Evolutionary conservation across 345 rosid species (phyloP).

Genomic region (Gossypium bickii): DNA sequence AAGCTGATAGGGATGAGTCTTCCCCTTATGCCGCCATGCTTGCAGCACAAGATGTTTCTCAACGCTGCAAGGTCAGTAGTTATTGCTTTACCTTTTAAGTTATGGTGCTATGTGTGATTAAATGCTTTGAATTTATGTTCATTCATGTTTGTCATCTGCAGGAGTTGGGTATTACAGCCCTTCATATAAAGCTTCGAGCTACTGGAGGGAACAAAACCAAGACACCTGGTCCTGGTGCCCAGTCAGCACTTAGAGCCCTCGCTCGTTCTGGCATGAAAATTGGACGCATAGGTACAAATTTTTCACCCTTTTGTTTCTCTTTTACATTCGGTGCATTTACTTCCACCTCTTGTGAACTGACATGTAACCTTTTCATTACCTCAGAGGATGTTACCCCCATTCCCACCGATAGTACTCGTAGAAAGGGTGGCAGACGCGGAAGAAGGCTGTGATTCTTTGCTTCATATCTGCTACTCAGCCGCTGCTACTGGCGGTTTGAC

Average conservation of each 20-base stretch:
- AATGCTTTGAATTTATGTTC: not conserved
- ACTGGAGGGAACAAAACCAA: slow-evolving; percentile 75
- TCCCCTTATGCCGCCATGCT: slow-evolving; percentile 36
- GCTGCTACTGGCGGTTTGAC: not conserved
- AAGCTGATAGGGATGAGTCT: slow-evolving; percentile 6
- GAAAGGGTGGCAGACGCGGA: slow-evolving; percentile 69
- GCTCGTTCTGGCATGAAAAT: slow-evolving; percentile 96
- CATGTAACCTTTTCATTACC: slow-evolving; percentile 1
- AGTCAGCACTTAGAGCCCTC: slow-evolving; percentile 89
- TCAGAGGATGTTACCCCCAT: slow-evolving; percentile 94
- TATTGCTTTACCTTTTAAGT: not conserved
- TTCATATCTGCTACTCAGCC: slow-evolving; percentile 5
- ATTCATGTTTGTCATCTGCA: slow-evolving; percentile 14
- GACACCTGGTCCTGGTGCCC: slow-evolving; percentile 90
- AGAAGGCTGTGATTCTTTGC: slow-evolving; percentile 57
- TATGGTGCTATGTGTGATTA: not conserved
- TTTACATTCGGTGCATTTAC: not conserved
- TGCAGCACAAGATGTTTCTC: slow-evolving; percentile 83
- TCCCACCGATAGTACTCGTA: slow-evolving; percentile 46
- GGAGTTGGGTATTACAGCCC: slow-evolving; percentile 80
- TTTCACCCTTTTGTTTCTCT: not conserved
- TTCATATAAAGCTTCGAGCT: slow-evolving; percentile 32
- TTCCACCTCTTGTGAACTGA: not conserved
- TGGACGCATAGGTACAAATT: slow-evolving; percentile 61
- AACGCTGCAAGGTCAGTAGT: slow-evolving; percentile 70